Conservation (phyloP, 208 protist genomes). For the Angomonas desouzai region DNA sequence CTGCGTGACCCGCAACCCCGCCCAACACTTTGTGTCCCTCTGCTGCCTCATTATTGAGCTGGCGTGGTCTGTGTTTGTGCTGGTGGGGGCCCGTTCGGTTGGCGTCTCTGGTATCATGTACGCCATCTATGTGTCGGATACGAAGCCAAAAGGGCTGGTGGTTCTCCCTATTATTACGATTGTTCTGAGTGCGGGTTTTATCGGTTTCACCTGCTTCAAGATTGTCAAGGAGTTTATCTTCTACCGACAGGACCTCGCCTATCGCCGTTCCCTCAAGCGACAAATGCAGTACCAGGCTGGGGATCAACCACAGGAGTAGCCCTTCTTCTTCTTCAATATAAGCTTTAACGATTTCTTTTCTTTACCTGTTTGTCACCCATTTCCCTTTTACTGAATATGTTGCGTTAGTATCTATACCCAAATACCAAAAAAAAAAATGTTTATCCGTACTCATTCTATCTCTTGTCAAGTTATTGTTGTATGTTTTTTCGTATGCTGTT, state of each 20-base stretch:
- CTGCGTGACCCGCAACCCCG: constrained; percentile 23
- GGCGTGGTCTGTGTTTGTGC: constrained; percentile 26
- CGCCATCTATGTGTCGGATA: constrained; percentile 16
- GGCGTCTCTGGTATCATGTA: constrained; percentile 31
- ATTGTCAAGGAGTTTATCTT: constrained; percentile 35
- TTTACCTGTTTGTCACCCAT: constrained; percentile 1
- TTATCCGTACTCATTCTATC: too few species aligned
- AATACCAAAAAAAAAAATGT: too few species aligned
- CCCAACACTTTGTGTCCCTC: constrained; percentile 30
- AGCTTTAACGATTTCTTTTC: constrained; percentile 2
- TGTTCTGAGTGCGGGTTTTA: constrained; percentile 22
- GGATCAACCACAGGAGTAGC: background rate
- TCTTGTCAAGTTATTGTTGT: too few species aligned
- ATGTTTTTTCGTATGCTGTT: constrained; percentile 15
- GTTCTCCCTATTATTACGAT: constrained; percentile 25
- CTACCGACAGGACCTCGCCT: constrained; percentile 37
- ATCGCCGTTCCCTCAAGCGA: background rate
- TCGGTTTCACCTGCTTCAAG: constrained; percentile 22
- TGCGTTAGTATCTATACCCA: too few species aligned
- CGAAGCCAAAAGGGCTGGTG: constrained; percentile 17
- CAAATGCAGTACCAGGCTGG: background rate
- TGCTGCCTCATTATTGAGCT: constrained; percentile 29
- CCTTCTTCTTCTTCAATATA: background rate
- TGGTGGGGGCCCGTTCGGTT: constrained; percentile 24
- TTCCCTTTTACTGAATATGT: background rate